Percentiles rank a stretch among this genome's conserved stretches.
Evolutionary conservation across 2,329 filamentous ascomycete species (phyloP).

Genomic region (Trichoderma sp.): DNA sequence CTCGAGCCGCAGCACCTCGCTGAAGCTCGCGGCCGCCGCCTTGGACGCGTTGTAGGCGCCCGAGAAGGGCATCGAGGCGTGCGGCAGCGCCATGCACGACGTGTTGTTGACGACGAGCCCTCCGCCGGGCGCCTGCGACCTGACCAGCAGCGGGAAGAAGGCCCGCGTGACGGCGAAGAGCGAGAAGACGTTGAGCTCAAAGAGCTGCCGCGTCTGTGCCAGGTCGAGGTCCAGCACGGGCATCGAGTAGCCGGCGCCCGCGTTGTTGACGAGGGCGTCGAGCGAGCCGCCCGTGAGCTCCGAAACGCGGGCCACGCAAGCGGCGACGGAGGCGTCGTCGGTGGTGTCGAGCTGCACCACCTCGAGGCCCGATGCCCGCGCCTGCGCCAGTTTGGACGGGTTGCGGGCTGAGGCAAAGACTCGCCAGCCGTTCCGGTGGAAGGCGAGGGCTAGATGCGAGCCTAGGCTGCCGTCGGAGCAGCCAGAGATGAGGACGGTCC

Average conservation of each 20-base stretch:
- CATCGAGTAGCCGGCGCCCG: constrained; percentile 35
- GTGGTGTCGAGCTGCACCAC: constrained; percentile 35
- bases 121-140: constrained; percentile 20
- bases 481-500: constrained; percentile 41
- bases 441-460: constrained; percentile 37
- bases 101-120: constrained; percentile 34
- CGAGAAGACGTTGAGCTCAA: constrained; percentile 37
- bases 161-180: constrained; percentile 32
- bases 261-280: constrained; percentile 39
- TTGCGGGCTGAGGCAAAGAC: constrained; percentile 41
- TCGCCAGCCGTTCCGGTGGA: constrained; percentile 36
- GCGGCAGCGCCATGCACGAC: constrained; percentile 22
- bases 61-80: constrained; percentile 30
- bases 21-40: constrained; percentile 33
- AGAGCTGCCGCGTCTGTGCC: constrained; percentile 30
- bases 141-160: constrained; percentile 34
- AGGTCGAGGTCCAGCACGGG: constrained; percentile 34
- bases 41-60: constrained; percentile 36
- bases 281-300: constrained; percentile 34
- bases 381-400: constrained; percentile 32
- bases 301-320: constrained; percentile 29
- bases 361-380: constrained; percentile 32
- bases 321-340: constrained; percentile 32
- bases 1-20: constrained; percentile 37
- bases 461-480: constrained; percentile 42